A percentile compares a stretch with the other conserved stretches of the same genome.
phyloP scores from a whole-genome alignment of 306 rosid genomes.

The Senna siamea region DNA sequence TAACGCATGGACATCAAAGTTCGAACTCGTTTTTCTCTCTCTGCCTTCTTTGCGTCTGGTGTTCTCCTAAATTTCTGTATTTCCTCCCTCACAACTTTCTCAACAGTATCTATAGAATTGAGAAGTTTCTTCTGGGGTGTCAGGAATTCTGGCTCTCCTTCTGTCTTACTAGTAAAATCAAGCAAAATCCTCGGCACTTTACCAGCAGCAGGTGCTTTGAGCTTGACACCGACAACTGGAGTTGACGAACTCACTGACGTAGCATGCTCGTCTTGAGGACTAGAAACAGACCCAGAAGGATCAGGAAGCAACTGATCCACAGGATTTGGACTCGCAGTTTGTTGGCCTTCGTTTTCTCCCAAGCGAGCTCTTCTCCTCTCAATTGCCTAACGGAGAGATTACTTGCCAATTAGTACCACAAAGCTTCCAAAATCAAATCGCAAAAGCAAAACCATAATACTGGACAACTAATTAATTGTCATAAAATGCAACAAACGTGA shows the following conservation, averaged over 20 bases:
- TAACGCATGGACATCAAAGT: conserved; percentile 92
- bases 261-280: conserved; percentile 43
- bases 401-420: not conserved
- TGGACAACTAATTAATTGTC: not conserved
- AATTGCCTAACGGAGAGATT: conserved; percentile 53
- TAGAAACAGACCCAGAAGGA: conserved; percentile 32
- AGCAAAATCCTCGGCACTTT: conserved; percentile 46
- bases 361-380: conserved; percentile 73
- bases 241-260: conserved; percentile 36
- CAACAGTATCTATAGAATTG: conserved; percentile 68
- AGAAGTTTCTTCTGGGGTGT: conserved; percentile 86
- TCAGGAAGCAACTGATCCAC: conserved; percentile 36
- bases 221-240: conserved; percentile 27
- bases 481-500: not conserved
- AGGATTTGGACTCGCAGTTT: conserved; percentile 37
- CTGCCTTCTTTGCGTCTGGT: conserved; percentile 71
- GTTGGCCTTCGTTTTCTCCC: conserved; percentile 56
- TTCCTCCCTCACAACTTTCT: conserved; percentile 70
- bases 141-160: conserved; percentile 48
- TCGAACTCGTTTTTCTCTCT: conserved; percentile 65
- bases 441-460: not conserved
- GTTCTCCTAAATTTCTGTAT: conserved; percentile 67
- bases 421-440: not conserved
- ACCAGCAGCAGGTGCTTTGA: conserved; percentile 33
- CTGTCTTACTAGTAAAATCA: conserved; percentile 44